Percentiles rank a stretch among this genome's conserved stretches.
Conservation (phyloP, 768 basidiomycete species). For the Filobasidium floriforme region DNA sequence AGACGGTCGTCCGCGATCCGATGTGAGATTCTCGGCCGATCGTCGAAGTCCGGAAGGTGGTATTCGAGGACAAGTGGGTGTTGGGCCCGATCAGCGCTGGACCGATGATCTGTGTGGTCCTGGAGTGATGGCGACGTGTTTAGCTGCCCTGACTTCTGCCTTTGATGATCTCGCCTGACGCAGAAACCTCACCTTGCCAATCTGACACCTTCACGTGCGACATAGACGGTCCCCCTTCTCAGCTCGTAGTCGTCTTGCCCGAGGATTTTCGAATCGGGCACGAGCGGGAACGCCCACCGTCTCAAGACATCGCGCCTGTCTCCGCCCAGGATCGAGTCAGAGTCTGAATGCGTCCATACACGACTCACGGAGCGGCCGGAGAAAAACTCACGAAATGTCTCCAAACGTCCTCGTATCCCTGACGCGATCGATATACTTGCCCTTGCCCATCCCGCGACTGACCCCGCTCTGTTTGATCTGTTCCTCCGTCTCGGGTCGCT, state of each 20-base stretch:
- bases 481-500: conserved; percentile 1
- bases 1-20: conserved; percentile 61
- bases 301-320: conserved; percentile 82
- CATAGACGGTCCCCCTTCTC: conserved; percentile 78
- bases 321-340: conserved; percentile 13
- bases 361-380: not conserved
- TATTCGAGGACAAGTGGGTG: conserved; percentile 60
- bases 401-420: conserved; percentile 88
- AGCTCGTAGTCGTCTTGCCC: conserved; percentile 71
- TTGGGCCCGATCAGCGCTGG: conserved; percentile 66
- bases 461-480: conserved; percentile 15
- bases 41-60: conserved; percentile 62
- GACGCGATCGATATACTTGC: conserved; percentile 86
- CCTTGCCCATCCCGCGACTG: conserved; percentile 25
- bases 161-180: too few species aligned
- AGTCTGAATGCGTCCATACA: not conserved
- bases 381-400: conserved; percentile 60
- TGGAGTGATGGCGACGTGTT: not conserved
- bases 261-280: conserved; percentile 87
- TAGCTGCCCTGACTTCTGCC: too few species aligned
- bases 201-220: conserved; percentile 68
- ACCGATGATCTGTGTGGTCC: conserved; percentile 53
- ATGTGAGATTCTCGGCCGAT: conserved; percentile 69
- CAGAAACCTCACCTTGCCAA: conserved; percentile 65
- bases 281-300: conserved; percentile 90